These are phyloP conservation scores for Cladophialophora psammophila DNA, from an alignment of 2,329 filamentous ascomycete genomes.

Conservation along the genomic window DNA sequence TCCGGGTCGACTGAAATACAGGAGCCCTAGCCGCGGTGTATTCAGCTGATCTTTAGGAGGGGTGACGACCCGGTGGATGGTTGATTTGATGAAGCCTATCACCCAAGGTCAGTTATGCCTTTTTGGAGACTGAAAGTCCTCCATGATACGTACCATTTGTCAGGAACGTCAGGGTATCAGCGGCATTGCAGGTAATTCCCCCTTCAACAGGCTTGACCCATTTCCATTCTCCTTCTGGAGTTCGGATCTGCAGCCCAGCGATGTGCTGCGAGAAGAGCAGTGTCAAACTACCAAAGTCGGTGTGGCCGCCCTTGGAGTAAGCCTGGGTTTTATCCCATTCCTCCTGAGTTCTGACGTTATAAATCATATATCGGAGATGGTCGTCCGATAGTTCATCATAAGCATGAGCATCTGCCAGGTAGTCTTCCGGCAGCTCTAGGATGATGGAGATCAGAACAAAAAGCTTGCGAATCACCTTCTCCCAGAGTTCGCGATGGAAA, in stretches of 20 bases:
- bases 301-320: slow-evolving; percentile 60
- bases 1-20: slow-evolving; percentile 62
- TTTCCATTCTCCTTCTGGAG: slow-evolving; percentile 57
- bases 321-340: slow-evolving; percentile 56
- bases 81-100: slow-evolving; percentile 45
- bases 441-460: slow-evolving; percentile 36
- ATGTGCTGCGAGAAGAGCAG: slow-evolving; percentile 62
- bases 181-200: slow-evolving; percentile 59
- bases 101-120: not conserved
- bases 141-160: slow-evolving; percentile 42
- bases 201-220: slow-evolving; percentile 64
- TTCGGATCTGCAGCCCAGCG: slow-evolving; percentile 62
- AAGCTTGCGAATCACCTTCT: slow-evolving; percentile 41
- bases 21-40: slow-evolving; percentile 58
- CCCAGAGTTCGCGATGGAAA: slow-evolving; percentile 44
- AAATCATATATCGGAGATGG: slow-evolving; percentile 68
- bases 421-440: slow-evolving; percentile 65
- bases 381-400: slow-evolving; percentile 65
- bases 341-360: slow-evolving; percentile 57
- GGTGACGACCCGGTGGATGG: slow-evolving; percentile 59
- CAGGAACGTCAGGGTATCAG: slow-evolving; percentile 56
- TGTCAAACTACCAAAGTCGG: slow-evolving; percentile 65
- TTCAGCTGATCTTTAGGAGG: slow-evolving; percentile 58
- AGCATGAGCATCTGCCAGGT: slow-evolving; percentile 62
- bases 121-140: not conserved